Evolutionary conservation across 495 filamentous ascomycete genomes (phyloP).

Genomic region (Glutinoglossum americanum): DNA sequence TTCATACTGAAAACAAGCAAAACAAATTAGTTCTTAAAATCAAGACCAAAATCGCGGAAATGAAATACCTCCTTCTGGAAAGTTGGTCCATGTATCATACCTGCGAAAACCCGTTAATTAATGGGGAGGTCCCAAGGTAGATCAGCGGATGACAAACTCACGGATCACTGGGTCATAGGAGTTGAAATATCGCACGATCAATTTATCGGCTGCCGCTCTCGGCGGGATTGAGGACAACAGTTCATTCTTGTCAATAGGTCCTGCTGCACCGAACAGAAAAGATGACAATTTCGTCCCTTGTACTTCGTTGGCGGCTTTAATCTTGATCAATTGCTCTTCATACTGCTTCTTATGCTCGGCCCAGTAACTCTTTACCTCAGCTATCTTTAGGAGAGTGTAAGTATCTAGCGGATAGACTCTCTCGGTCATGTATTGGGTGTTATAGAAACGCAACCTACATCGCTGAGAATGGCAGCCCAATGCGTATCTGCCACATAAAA

Average conservation of each 20-base stretch:
- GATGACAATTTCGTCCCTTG: constrained; percentile 37
- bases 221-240: constrained; percentile 60
- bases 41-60: neutral
- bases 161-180: constrained; percentile 51
- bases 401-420: neutral
- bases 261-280: constrained; percentile 50
- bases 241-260: constrained; percentile 47
- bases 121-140: neutral
- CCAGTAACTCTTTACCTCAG: constrained; percentile 87
- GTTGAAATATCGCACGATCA: constrained; percentile 55
- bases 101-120: constrained; percentile 14
- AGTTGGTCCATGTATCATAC: constrained; percentile 68
- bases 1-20: constrained; percentile 34
- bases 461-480: constrained; percentile 72
- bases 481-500: constrained; percentile 76
- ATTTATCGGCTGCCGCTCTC: constrained; percentile 56
- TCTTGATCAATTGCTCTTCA: constrained; percentile 34
- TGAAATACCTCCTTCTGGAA: constrained; percentile 43
- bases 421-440: neutral
- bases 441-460: constrained; percentile 27
- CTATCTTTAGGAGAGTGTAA: constrained; percentile 31
- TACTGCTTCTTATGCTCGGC: constrained; percentile 43
- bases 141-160: constrained; percentile 14
- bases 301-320: constrained; percentile 34
- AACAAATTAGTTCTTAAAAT: neutral